phyloP scores from a whole-genome alignment of 805 yeast species.

The Lipomyces sp. region DNA sequence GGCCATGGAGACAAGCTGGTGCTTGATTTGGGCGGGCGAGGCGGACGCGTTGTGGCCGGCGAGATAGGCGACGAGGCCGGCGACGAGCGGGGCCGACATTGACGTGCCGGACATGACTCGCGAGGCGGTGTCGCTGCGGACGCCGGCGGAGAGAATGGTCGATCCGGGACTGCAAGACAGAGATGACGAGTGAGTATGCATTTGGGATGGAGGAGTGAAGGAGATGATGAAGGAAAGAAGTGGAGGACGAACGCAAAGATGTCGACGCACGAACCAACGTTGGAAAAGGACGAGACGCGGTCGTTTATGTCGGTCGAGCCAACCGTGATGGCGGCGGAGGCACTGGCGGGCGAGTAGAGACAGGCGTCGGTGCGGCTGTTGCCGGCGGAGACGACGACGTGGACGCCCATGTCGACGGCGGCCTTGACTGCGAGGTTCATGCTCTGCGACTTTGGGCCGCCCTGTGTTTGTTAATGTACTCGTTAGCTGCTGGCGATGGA shows the following conservation, averaged over 20 bases:
- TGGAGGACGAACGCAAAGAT: conserved; percentile 46
- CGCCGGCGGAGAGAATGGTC: conserved; percentile 62
- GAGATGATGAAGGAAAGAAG: conserved; percentile 42
- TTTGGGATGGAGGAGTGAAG: conserved; percentile 43
- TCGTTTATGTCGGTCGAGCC: conserved; percentile 18
- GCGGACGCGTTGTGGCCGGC: conserved; percentile 17
- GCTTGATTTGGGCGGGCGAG: conserved; percentile 31
- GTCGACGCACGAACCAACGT: conserved; percentile 26
- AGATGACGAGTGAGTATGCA: conserved; percentile 49
- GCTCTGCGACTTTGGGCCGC: conserved; percentile 46
- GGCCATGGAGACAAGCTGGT: background rate
- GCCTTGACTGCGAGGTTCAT: conserved; percentile 86
- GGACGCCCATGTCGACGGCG: conserved; percentile 82
- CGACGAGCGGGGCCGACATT: conserved; percentile 96
- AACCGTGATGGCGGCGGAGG: conserved; percentile 74
- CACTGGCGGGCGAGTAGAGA: conserved; percentile 83
- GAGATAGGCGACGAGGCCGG: conserved; percentile 78
- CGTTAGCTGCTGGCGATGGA: too few relatives aligned
- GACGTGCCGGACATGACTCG: conserved; percentile 63
- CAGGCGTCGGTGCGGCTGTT: conserved; percentile 92
- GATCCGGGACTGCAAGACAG: conserved; percentile 53
- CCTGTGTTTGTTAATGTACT: too few relatives aligned
- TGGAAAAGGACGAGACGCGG: conserved; percentile 18
- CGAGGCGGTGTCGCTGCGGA: conserved; percentile 26
- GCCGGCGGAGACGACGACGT: conserved; percentile 95